Evolutionary conservation across 495 filamentous ascomycete species (phyloP).

Genomic region (Podospora bellae-mahoneyi): DNA sequence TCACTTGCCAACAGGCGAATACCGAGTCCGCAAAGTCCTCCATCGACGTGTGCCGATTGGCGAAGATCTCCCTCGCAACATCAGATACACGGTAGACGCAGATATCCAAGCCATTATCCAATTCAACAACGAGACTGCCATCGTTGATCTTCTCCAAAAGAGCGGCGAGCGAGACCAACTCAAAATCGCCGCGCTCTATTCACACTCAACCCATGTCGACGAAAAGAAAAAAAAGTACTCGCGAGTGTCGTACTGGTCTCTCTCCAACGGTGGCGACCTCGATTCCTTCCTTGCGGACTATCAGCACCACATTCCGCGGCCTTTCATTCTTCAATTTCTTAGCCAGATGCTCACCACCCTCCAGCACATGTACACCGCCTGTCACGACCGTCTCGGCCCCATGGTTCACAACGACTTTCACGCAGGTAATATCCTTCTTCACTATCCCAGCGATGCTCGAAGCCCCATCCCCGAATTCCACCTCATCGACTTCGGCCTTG

Average conservation of each 20-base stretch:
- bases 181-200: neutral
- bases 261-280: slow-evolving; percentile 15
- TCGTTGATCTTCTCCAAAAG: neutral
- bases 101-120: neutral
- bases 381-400: neutral
- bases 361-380: slow-evolving; percentile 7
- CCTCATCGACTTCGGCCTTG: slow-evolving; percentile 12
- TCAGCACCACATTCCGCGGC: neutral
- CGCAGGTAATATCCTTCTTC: neutral
- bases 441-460: neutral
- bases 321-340: slow-evolving; percentile 8
- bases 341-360: slow-evolving; percentile 12
- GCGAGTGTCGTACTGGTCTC: slow-evolving; percentile 11
- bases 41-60: neutral
- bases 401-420: slow-evolving; percentile 11
- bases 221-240: neutral
- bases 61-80: neutral
- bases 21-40: slow-evolving; percentile 10
- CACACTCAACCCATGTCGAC: neutral
- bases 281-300: neutral
- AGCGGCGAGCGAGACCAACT: neutral
- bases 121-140: neutral
- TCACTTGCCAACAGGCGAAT: neutral
- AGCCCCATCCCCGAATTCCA: neutral
- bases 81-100: neutral